Evolutionary conservation across 257 asterid genomes (phyloP).

Genomic region (Paulownia fortunei): DNA sequence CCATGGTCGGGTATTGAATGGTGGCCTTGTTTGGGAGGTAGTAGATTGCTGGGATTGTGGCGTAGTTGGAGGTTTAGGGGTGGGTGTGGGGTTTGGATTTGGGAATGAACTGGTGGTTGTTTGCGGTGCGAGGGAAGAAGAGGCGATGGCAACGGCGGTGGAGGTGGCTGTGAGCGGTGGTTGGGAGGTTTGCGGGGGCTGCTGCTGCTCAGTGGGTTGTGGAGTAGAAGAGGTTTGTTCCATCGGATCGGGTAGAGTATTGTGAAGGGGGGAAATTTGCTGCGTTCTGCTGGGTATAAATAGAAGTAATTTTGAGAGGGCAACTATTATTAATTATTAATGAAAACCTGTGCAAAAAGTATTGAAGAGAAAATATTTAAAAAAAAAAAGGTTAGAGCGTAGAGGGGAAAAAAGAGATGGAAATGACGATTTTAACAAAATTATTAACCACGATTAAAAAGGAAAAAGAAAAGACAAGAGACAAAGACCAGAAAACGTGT

Average conservation of each 20-base stretch:
- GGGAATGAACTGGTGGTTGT: slow-evolving; percentile 42
- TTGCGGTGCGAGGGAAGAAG: slow-evolving; percentile 39
- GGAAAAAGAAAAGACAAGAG: no score
- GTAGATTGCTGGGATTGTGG: slow-evolving; percentile 44
- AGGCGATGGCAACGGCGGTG: slow-evolving; percentile 27
- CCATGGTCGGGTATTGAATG: slow-evolving; percentile 70
- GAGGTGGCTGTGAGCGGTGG: slow-evolving; percentile 35
- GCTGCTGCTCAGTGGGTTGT: slow-evolving; percentile 52
- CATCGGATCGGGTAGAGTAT: slow-evolving; percentile 37
- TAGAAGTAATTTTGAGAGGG: background rate
- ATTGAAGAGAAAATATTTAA: no score
- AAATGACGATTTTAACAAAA: no score
- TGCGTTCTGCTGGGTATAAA: background rate
- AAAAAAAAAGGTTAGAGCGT: no score
- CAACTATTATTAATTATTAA: background rate
- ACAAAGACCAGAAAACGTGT: no score
- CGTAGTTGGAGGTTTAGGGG: slow-evolving; percentile 36
- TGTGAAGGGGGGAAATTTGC: background rate
- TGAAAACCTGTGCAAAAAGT: no score
- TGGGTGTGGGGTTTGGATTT: slow-evolving; percentile 37
- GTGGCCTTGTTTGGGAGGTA: slow-evolving; percentile 52
- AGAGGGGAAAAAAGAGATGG: no score
- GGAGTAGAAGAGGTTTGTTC: slow-evolving; percentile 52
- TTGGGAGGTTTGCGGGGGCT: slow-evolving; percentile 37
- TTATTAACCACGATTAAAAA: no score